A percentile compares a stretch with the other conserved stretches of the same genome.
These are phyloP conservation scores for Carallia brachiata DNA, from an alignment of 345 rosid genomes.

Conservation along the genomic window DNA sequence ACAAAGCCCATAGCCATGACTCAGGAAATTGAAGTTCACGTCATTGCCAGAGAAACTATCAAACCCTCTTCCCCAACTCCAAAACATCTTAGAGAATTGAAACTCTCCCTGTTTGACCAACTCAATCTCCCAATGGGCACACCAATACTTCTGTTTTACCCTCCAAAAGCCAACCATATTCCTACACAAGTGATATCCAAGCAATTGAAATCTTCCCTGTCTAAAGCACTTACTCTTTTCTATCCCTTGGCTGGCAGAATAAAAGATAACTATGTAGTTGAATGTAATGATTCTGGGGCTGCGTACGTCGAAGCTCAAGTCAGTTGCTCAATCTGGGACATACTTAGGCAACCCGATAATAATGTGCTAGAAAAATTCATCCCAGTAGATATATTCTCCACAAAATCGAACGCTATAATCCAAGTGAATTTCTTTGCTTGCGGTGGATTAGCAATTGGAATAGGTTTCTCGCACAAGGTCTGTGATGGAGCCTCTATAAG, in stretches of 20 bases:
- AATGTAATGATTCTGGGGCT: constrained; percentile 12
- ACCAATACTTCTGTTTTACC: constrained; percentile 7
- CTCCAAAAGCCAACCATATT: not conserved
- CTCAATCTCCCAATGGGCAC: constrained; percentile 6
- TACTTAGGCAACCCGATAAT: constrained; percentile 5
- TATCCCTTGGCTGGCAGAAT: not conserved
- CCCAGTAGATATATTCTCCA: constrained; percentile 9
- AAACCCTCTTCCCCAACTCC: not conserved
- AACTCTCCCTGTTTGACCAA: constrained; percentile 5
- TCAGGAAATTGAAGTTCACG: not conserved
- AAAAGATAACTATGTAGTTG: not conserved
- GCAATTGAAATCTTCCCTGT: constrained; percentile 3
- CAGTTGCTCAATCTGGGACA: not conserved
- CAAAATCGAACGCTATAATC: not conserved
- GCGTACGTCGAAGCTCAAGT: constrained; percentile 1
- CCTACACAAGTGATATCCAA: not conserved
- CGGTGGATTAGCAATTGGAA: constrained; percentile 14
- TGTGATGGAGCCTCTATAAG: constrained; percentile 9
- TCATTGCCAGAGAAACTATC: not conserved
- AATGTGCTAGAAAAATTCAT: constrained; percentile 4
- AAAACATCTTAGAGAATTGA: not conserved
- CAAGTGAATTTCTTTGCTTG: constrained; percentile 8
- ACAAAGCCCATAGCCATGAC: not conserved
- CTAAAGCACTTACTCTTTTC: constrained; percentile 4
- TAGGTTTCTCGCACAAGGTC: constrained; percentile 16